These are phyloP conservation scores for Rhizophagus clarus DNA, from an alignment of 192 early-diverging fungal species.

Conservation along the genomic window DNA sequence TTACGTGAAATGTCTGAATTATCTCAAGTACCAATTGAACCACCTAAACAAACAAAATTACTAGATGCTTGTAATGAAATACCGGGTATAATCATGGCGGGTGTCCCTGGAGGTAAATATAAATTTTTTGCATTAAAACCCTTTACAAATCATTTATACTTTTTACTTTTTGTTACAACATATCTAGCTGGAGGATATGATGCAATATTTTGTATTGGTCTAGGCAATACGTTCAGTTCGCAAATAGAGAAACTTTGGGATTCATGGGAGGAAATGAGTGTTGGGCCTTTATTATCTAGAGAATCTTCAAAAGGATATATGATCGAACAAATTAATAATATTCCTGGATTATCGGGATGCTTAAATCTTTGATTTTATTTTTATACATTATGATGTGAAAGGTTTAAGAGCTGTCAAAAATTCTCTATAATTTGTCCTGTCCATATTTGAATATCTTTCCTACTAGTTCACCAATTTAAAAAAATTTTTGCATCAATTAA, in stretches of 20 bases:
- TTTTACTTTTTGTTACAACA: background rate
- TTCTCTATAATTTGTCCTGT: too few species aligned
- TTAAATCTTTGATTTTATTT: background rate
- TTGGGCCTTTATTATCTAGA: slow-evolving; percentile 77
- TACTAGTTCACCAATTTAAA: too few species aligned
- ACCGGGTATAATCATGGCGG: slow-evolving; percentile 88
- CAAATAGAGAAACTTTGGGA: slow-evolving; percentile 65
- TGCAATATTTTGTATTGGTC: slow-evolving; percentile 89
- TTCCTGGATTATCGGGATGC: slow-evolving; percentile 17
- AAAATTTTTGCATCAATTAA: too few species aligned
- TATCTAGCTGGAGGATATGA: slow-evolving; percentile 90
- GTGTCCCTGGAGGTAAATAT: slow-evolving; percentile 86
- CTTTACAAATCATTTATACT: background rate
- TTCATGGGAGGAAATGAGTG: slow-evolving; percentile 74
- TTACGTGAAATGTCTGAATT: slow-evolving; percentile 72
- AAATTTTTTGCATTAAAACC: background rate
- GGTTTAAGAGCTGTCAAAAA: too few species aligned
- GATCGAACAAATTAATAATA: slow-evolving; percentile 38
- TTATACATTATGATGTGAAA: too few species aligned
- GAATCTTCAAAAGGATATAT: slow-evolving; percentile 62
- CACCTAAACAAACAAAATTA: slow-evolving; percentile 80
- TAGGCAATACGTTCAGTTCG: slow-evolving; percentile 52
- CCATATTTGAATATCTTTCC: too few species aligned
- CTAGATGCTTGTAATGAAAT: slow-evolving; percentile 79
- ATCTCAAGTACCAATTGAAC: slow-evolving; percentile 89